These are phyloP conservation scores for Fusarium austroafricanum DNA, from an alignment of 2,329 filamentous ascomycete species.

Conservation along the genomic window DNA sequence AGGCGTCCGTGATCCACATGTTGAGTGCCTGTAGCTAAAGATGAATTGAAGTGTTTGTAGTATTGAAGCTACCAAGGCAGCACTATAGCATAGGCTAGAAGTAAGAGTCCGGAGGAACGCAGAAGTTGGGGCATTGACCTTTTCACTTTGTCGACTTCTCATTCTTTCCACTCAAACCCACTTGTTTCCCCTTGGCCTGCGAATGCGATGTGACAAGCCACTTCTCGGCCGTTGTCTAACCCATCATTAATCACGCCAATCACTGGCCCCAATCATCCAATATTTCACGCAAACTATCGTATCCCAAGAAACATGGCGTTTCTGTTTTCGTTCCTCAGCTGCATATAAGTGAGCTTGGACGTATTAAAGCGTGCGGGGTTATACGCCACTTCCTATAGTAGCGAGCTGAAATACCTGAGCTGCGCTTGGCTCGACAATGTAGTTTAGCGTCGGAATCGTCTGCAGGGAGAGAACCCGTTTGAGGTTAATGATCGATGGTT, in stretches of 20 bases:
- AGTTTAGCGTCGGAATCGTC: neutral
- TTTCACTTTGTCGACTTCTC: neutral
- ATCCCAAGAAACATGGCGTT: neutral
- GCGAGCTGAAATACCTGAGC: conserved; percentile 2
- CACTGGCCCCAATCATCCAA: neutral
- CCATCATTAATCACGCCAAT: neutral
- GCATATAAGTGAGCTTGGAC: no score
- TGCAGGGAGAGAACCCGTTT: neutral
- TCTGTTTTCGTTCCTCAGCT: neutral
- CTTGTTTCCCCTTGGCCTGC: neutral
- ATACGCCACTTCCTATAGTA: neutral
- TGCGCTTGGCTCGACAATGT: neutral
- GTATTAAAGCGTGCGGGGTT: neutral
- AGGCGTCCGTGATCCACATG: conserved; percentile 16
- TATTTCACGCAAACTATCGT: neutral
- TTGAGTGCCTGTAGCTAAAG: neutral
- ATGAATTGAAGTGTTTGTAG: no score
- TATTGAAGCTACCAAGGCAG: neutral
- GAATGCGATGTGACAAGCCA: neutral
- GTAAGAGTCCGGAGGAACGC: neutral
- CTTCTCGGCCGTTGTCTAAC: neutral
- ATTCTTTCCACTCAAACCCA: neutral
- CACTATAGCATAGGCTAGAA: neutral
- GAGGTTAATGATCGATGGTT: neutral
- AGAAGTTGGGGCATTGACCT: neutral